Evolutionary conservation across 2,329 filamentous ascomycete genomes (phyloP).

Genomic region (Penicillium brasilianum): DNA sequence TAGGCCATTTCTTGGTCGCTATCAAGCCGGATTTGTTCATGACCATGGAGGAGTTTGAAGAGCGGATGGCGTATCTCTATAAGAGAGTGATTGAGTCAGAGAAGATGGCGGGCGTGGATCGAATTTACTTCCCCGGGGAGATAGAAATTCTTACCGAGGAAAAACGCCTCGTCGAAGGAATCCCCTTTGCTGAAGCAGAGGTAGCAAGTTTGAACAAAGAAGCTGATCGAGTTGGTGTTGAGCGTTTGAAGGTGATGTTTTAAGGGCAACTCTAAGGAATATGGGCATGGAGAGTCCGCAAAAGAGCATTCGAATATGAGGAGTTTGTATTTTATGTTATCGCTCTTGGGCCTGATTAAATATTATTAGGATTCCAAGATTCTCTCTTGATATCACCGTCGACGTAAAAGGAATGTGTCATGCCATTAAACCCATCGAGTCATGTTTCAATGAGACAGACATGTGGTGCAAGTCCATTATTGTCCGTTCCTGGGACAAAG

Average conservation of each 20-base stretch:
- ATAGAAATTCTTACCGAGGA: slow-evolving; percentile 58
- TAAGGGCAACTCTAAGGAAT: background rate
- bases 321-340: background rate
- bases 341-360: background rate
- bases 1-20: slow-evolving; percentile 74
- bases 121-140: slow-evolving; percentile 64
- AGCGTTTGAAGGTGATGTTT: slow-evolving; percentile 21
- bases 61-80: slow-evolving; percentile 63
- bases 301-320: background rate
- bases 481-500: no score
- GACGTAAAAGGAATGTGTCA: no score
- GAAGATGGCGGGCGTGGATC: slow-evolving; percentile 59
- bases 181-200: slow-evolving; percentile 30
- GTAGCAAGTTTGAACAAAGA: slow-evolving; percentile 30
- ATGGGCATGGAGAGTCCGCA: background rate
- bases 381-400: no score
- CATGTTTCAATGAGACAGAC: no score
- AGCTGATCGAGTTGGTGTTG: slow-evolving; percentile 25
- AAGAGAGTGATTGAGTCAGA: slow-evolving; percentile 58
- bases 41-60: slow-evolving; percentile 70
- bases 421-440: no score
- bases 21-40: slow-evolving; percentile 78
- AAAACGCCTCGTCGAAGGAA: slow-evolving; percentile 36
- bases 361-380: no score
- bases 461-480: no score